A percentile compares a stretch with the other conserved stretches of the same genome.
Evolutionary conservation across 2,329 filamentous ascomycete species (phyloP).

Genomic region (Westerdykella ornata): DNA sequence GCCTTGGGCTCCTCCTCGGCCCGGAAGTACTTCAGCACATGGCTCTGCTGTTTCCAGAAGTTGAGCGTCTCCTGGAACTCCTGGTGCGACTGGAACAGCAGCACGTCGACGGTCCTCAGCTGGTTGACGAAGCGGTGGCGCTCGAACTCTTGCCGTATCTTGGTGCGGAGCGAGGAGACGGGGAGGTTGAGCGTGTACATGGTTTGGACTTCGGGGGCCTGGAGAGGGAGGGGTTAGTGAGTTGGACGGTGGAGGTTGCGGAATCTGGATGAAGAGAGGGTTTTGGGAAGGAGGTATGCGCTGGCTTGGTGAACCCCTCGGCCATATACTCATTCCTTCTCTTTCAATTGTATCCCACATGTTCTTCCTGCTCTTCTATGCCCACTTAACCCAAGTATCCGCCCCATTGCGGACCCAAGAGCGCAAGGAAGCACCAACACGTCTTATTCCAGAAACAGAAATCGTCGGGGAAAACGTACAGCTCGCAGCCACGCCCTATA

Average conservation of each 20-base stretch:
- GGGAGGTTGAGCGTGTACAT: slow-evolving; percentile 95
- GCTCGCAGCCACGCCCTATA: slow-evolving; percentile 96
- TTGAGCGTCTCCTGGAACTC: slow-evolving; percentile 99
- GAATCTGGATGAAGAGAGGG: too few species aligned
- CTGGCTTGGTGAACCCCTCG: not conserved
- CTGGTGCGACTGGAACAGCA: slow-evolving; percentile 82
- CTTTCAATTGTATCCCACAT: not conserved
- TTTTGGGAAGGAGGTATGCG: too few species aligned
- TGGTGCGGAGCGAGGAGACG: slow-evolving; percentile 79
- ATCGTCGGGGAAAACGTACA: slow-evolving; percentile 54
- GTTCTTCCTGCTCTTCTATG: too few species aligned
- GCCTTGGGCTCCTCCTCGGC: slow-evolving; percentile 71
- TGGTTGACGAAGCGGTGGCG: slow-evolving; percentile 89
- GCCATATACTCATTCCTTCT: not conserved
- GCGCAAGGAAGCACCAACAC: not conserved
- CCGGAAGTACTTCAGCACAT: slow-evolving; percentile 96
- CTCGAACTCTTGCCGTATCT: slow-evolving; percentile 95
- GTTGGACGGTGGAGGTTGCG: too few species aligned
- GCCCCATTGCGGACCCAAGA: not conserved
- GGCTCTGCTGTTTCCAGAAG: slow-evolving; percentile 96
- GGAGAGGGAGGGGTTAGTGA: slow-evolving; percentile 3
- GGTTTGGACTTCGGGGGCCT: slow-evolving; percentile 94
- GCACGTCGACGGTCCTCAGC: slow-evolving; percentile 77
- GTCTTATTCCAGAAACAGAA: too few species aligned
- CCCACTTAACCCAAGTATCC: too few species aligned